phyloP scores from a whole-genome alignment of 179 eudicot species.

The Amaranthus tricolor region DNA sequence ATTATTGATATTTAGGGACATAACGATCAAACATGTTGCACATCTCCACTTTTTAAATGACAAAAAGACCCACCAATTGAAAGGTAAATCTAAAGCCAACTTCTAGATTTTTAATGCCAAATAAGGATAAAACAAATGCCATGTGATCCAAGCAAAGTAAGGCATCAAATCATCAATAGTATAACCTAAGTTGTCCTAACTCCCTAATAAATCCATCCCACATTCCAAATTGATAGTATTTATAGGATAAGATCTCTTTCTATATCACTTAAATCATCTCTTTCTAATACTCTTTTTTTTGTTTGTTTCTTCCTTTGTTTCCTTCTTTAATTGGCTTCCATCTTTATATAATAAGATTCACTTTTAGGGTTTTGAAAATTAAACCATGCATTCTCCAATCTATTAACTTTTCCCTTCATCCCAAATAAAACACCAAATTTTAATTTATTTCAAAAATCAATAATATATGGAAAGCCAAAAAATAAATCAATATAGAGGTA shows the following conservation, averaged over 20 bases:
- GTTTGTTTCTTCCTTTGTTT: not conserved
- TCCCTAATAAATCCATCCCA: conserved; percentile 12
- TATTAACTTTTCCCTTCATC: not conserved
- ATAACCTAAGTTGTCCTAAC: conserved; percentile 29
- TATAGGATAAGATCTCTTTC: not conserved
- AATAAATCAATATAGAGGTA: conserved; percentile 12
- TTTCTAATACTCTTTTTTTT: not conserved
- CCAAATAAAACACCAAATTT: not conserved
- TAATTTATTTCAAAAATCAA: too few relatives aligned
- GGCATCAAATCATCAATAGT: not conserved
- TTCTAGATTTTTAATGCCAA: not conserved
- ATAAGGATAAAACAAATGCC: conserved; percentile 19
- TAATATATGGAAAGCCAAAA: conserved; percentile 16
- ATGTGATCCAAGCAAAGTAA: conserved; percentile 17
- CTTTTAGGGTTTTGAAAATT: not conserved
- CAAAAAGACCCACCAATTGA: not conserved
- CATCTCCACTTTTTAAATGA: not conserved
- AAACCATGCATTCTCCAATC: too few relatives aligned
- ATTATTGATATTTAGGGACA: too few relatives aligned
- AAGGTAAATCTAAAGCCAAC: not conserved
- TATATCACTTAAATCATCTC: not conserved
- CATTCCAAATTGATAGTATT: not conserved
- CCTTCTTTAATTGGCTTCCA: not conserved
- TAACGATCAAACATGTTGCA: not conserved
- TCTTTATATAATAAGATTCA: not conserved